Percentiles rank a stretch among this genome's conserved stretches.
Evolutionary conservation across 2,329 filamentous ascomycete species (phyloP).

Genomic region (Penicillium rolfsii): DNA sequence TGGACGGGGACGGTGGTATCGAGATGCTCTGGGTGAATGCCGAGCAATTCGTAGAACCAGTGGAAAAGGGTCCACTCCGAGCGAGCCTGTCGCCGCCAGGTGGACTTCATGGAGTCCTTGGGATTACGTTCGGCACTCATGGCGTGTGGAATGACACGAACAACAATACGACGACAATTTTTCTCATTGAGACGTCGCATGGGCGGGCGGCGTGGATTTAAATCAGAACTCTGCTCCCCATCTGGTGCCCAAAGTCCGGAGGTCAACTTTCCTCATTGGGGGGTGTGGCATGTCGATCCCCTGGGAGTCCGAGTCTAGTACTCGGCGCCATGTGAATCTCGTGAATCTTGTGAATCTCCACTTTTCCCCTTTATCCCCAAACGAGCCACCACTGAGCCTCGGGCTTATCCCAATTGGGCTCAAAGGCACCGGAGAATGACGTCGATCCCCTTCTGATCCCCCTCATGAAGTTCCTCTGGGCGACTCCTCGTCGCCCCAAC

Average conservation of each 20-base stretch:
- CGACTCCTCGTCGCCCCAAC: conserved; percentile 19
- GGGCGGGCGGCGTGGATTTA: conserved; percentile 19
- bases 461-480: not conserved
- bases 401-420: conserved; percentile 5
- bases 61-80: conserved; percentile 31
- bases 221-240: conserved; percentile 1
- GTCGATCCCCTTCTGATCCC: conserved; percentile 19
- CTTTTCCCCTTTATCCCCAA: conserved; percentile 16
- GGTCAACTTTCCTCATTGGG: not conserved
- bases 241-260: not conserved
- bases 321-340: conserved; percentile 29
- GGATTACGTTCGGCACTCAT: conserved; percentile 26
- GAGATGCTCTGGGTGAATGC: conserved; percentile 28
- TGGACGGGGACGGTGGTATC: conserved; percentile 27
- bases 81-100: conserved; percentile 29
- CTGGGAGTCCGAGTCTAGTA: not conserved
- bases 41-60: conserved; percentile 33
- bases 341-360: conserved; percentile 1
- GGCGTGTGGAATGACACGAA: not conserved
- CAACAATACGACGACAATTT: not conserved
- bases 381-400: conserved; percentile 19
- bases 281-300: conserved; percentile 20
- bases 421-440: conserved; percentile 14
- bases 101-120: conserved; percentile 36
- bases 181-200: not conserved